Evolutionary conservation across 345 rosid genomes (phyloP), one percentile per base, ranked within the genome.

Genomic region (Gossypium raimondii): DNA sequence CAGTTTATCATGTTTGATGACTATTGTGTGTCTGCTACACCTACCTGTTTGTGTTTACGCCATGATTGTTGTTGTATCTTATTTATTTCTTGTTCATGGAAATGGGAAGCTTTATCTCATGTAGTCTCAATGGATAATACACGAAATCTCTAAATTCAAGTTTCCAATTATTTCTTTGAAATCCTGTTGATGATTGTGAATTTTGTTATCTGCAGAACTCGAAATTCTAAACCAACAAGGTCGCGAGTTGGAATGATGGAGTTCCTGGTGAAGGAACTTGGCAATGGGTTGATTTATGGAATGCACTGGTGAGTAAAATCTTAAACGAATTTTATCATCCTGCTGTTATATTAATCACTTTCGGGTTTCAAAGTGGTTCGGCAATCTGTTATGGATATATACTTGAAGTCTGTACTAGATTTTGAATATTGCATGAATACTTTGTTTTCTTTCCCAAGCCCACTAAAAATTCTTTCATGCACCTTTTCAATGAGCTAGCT

Each of bases 251-350:
- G 76, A 74, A 90, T 92, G 97, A 91, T 89, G 97, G 86, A 83
- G 92, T 85, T 38, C 84, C 90, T 38, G 94, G 91, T 63, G 97
- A 89, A 76, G 92, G 90, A 80, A 85, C 92, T 72, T 85, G 90
- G 94, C 94, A 91, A 81, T 88, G 89, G 93, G 91, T 94, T 78
- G 98, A 94, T 84, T 65, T 91, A 72, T 91, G 90, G 93, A 89
- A 91, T 81, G 97, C 92, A 82, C 86, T 92, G 5, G 97, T 91
- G 88, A 78, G 97, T 89, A 65, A 34, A 34, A 34, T 34, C 41
- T 34, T 34, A 34, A 34, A 34, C 7, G 41, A 34, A 27, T 67
- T 45, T 45, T 67, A 45, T 29, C 3, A n/a, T 12, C 38, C 17
- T 11, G 70, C 53, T 20, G n/a, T 45, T 20, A 44, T 45, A 2